These are phyloP conservation scores for Leccinum griseonigrum DNA, from an alignment of 1,284 basidiomycete genomes.

Conservation along the genomic window DNA sequence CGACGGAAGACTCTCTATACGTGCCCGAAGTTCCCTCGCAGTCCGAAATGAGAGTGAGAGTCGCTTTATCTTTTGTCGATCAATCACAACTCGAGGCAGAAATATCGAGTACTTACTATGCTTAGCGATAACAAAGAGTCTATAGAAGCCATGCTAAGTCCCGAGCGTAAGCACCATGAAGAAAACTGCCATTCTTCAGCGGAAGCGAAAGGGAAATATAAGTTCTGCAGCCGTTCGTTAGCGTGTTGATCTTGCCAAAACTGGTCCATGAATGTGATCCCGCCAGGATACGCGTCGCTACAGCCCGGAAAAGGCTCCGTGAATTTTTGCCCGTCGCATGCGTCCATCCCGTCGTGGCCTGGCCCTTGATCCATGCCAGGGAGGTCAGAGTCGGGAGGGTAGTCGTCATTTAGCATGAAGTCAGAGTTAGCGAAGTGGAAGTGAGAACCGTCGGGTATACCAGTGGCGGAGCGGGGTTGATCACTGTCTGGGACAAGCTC, in stretches of 20 bases:
- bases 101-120: background rate
- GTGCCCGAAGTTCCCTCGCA: background rate
- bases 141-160: background rate
- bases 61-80: background rate
- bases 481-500: background rate
- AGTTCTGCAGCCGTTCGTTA: background rate
- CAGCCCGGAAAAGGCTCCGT: background rate
- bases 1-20: background rate
- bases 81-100: background rate
- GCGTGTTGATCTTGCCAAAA: background rate
- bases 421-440: too few relatives aligned
- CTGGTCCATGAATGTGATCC: background rate
- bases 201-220: background rate
- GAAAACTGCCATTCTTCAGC: background rate
- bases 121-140: background rate
- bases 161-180: background rate
- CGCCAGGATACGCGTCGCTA: background rate
- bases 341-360: too few relatives aligned
- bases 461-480: background rate
- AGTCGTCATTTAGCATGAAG: too few relatives aligned
- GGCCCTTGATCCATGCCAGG: too few relatives aligned
- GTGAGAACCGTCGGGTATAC: background rate
- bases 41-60: background rate
- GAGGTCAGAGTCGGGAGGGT: too few relatives aligned
- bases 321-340: background rate